These are phyloP conservation scores for Thermomyces lanuginosus DNA, from an alignment of 2,329 filamentous ascomycete genomes.

Conservation along the genomic window DNA sequence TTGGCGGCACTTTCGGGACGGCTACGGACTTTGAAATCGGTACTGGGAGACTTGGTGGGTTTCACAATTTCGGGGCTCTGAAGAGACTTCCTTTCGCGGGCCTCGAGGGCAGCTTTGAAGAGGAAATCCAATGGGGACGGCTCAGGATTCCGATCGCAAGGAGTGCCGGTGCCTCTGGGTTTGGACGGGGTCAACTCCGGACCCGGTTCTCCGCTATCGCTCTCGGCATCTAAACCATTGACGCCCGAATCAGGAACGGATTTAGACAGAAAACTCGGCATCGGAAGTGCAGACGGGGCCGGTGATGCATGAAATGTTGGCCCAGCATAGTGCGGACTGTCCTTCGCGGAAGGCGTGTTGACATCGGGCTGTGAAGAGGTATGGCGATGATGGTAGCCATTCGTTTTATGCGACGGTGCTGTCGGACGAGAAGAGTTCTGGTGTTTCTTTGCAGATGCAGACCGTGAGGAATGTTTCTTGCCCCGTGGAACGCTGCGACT, in stretches of 20 bases:
- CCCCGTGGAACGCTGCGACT: no score
- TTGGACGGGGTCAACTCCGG: slow-evolving; percentile 30
- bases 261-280: slow-evolving; percentile 75
- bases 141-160: slow-evolving; percentile 25
- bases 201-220: slow-evolving; percentile 10
- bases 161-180: slow-evolving; percentile 22
- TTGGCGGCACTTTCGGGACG: slow-evolving; percentile 33
- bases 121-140: slow-evolving; percentile 78
- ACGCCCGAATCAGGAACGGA: slow-evolving; percentile 49
- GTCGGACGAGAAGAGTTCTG: slow-evolving; percentile 12
- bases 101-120: slow-evolving; percentile 68
- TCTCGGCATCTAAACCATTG: slow-evolving; percentile 19
- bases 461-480: no score
- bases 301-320: slow-evolving; percentile 92
- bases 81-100: slow-evolving; percentile 38
- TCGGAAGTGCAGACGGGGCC: slow-evolving; percentile 72
- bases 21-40: slow-evolving; percentile 21
- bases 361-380: slow-evolving; percentile 20
- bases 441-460: slow-evolving; percentile 22
- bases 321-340: slow-evolving; percentile 53
- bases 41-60: slow-evolving; percentile 38
- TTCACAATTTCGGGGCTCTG: slow-evolving; percentile 26
- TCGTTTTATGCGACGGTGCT: slow-evolving; percentile 10
- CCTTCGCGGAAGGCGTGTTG: slow-evolving; percentile 29
- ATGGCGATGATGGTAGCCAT: slow-evolving; percentile 14